Evolutionary conservation across 176 grass and related monocot species (phyloP).

Genomic region (Avena insularis): DNA sequence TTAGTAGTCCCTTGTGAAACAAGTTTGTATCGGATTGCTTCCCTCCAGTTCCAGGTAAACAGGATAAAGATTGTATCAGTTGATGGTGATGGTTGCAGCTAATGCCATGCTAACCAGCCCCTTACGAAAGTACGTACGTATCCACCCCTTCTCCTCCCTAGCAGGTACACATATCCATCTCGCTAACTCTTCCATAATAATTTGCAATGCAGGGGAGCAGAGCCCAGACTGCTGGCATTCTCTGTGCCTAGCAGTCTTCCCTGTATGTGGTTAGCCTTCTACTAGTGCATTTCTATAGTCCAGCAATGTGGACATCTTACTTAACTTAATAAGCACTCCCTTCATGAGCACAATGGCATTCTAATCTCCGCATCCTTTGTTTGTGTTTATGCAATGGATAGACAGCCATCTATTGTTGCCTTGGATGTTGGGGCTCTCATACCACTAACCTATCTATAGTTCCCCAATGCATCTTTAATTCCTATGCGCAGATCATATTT

Average conservation of each 20-base stretch:
- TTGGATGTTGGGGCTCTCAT: not conserved
- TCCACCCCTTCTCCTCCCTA: too few relatives aligned
- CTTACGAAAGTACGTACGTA: too few relatives aligned
- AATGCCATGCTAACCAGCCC: too few relatives aligned
- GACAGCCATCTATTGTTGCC: not conserved
- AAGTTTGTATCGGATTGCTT: too few relatives aligned
- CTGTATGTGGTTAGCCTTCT: not conserved
- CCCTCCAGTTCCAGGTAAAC: too few relatives aligned
- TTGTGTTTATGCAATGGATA: not conserved
- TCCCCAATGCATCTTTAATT: not conserved
- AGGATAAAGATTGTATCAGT: too few relatives aligned
- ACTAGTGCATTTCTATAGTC: not conserved
- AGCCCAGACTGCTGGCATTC: not conserved
- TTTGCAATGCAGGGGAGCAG: not conserved
- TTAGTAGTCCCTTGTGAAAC: too few relatives aligned
- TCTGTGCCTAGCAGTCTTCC: not conserved
- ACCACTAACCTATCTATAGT: not conserved
- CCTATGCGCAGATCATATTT: not conserved
- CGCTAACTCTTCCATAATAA: too few relatives aligned
- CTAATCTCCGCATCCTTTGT: not conserved
- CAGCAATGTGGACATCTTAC: not conserved
- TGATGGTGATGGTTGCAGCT: too few relatives aligned
- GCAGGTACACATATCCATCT: too few relatives aligned
- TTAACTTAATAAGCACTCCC: not conserved
- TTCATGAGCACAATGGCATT: not conserved